Evolutionary conservation across 75 land plant species (phyloP), one percentile per base, ranked within the genome.

Genomic region (Pseudotsuga menziesii): DNA sequence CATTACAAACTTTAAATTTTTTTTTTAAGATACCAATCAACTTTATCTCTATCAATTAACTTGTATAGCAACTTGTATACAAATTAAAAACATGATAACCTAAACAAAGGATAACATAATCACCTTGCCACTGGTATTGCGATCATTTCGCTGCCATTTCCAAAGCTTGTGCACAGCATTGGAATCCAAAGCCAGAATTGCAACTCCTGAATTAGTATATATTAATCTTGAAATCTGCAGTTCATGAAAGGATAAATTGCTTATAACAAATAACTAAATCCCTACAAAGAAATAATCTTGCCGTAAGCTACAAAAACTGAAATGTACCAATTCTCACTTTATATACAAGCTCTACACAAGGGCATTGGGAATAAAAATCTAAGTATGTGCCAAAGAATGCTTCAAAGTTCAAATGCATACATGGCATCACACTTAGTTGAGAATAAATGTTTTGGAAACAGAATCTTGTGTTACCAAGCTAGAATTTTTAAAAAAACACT

Each of bases 151-250:
- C 13, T 78, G 86, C 93, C 93, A 91, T 64, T 89, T 88, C 93
- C 93, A 91, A 13, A 91, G 91, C 39, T 82, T 57, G 59, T 91
- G 93, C 57, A 84, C 84, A 23, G 93, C 93, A 81, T 88, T 91
- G 52, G 88, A 86, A 57, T 89, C 91, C 41, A 91, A 81, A 23
- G 93, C 93, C 76, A 91, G 78, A n/a, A 91, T 76, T 15, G 91
- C 89, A 80, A 56, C 76, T 14, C 93, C 93, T 19, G 88, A 86
- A 67, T 91, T 91, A 59, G 93, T 89, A 70, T 86, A 91, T 36
- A 91, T 91, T 61, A 91, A 82, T 73, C 89, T 91, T 74, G 87
- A 86, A 60, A 91, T 84, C 93, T 91, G 86, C 41, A 76, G 16
- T 59, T 35, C 13, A 76, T 19, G 22, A 20, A 20, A 59, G 20